Evolutionary conservation across 1,139 yeast species (phyloP), one percentile per base, ranked within the genome.

Genomic region (Pichia norvegensis): DNA sequence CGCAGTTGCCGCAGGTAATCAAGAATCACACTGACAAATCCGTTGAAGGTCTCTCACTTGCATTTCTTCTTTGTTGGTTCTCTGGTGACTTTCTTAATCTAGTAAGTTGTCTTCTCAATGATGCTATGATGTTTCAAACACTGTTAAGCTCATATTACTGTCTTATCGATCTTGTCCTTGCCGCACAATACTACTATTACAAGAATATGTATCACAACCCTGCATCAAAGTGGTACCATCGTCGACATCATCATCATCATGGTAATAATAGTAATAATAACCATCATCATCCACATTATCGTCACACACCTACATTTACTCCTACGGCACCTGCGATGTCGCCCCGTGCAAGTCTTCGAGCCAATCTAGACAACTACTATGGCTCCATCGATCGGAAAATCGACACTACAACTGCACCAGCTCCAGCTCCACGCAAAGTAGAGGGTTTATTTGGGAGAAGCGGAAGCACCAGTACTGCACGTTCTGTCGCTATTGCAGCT

Each of bases 41-140:
- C 1, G 95, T 94, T 1, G 95, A 82, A 36, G 97, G 97, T 1
- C 71, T 92, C 29, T 84, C 95, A 8, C 76, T 84, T n/a, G 72
- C 74, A 10, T 87, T 90, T 56, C 70, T 92, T 6, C 52, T 76
- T 19, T 77, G 84, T 46, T 88, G 97, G 96, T 74, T 86, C 51
- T 60, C 78, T 52, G 98, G 97, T 4, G 98, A 92, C 61, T 70
- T 84, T 23, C 70, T 92, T 13, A 85, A 92, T 50, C 73, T 90
- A 46, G 61, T 81, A 9, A 95, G 97, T 38, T 88, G 97, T 55
- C 56, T 87, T 16, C 61, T 88, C 46, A 90, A 94, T 20, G 73
- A 77, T 35, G 95, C 84, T 51, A 68, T 92, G 56, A 70, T 76
- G 46, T 90, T 92, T 64, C 97, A 90, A 62, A 68, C 84, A 2